Percentiles rank a stretch among this genome's conserved stretches.
Conservation (phyloP, 257 asterid genomes). For the Nicotiana sylvestris region DNA sequence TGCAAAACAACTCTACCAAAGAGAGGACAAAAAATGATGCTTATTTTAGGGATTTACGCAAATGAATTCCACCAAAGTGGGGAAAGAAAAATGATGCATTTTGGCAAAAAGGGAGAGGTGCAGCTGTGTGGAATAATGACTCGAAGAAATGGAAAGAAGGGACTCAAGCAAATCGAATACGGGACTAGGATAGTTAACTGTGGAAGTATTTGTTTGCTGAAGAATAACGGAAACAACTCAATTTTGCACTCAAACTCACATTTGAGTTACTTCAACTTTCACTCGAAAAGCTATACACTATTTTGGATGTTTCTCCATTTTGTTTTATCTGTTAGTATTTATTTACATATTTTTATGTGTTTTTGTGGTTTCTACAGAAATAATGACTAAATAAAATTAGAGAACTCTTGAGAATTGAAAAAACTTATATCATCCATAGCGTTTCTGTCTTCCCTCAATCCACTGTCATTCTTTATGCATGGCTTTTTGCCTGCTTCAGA, state of each 20-base stretch:
- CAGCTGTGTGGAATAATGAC: neutral
- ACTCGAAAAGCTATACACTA: neutral
- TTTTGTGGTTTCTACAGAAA: too few relatives aligned
- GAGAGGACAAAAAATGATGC: neutral
- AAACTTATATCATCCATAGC: too few relatives aligned
- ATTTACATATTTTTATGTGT: neutral
- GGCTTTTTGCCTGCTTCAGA: too few relatives aligned
- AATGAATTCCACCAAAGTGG: neutral
- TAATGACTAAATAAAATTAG: neutral
- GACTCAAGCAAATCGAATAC: neutral
- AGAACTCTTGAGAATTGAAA: neutral
- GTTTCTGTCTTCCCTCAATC: too few relatives aligned
- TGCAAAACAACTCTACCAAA: neutral
- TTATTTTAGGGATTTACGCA: neutral
- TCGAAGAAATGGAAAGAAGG: neutral
- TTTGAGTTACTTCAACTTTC: neutral
- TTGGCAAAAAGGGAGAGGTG: neutral
- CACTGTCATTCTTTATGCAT: too few relatives aligned
- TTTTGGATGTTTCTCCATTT: neutral
- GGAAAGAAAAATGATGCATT: neutral
- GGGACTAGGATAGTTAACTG: neutral
- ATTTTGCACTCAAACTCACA: neutral
- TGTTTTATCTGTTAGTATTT: neutral
- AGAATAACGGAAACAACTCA: neutral
- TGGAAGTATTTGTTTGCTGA: neutral